A percentile compares a stretch with the other conserved stretches of the same genome.
Conservation (phyloP, 116 monocot species). For the Dioscorea cayenensis region DNA sequence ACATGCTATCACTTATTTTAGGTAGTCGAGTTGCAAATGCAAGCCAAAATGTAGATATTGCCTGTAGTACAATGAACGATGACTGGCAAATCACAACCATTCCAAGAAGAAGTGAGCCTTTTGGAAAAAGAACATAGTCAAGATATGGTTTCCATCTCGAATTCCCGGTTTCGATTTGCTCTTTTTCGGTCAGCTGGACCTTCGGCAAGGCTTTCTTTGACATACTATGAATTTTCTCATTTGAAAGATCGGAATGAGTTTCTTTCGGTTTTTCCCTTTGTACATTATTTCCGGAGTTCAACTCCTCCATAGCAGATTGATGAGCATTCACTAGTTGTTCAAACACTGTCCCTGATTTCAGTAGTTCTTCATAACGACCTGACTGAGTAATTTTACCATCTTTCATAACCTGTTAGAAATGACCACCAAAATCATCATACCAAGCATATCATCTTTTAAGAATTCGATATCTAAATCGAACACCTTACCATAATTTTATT, state of each 20-base stretch:
- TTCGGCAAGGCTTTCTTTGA: no score
- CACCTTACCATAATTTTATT: neutral
- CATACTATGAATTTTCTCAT: no score
- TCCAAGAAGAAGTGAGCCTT: slow-evolving; percentile 21
- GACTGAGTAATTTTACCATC: slow-evolving; percentile 25
- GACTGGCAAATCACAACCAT: slow-evolving; percentile 17
- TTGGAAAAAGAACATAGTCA: slow-evolving; percentile 26
- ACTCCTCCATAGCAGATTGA: neutral
- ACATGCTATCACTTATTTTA: slow-evolving; percentile 9
- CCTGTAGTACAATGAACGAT: slow-evolving; percentile 25
- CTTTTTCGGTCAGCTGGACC: no score
- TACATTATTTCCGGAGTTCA: no score
- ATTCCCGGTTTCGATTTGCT: slow-evolving; percentile 6
- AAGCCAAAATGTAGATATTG: slow-evolving; percentile 36
- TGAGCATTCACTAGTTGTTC: slow-evolving; percentile 46
- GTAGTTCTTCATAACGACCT: slow-evolving; percentile 36
- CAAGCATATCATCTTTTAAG: no score
- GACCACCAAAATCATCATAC: no score
- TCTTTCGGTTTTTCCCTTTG: neutral
- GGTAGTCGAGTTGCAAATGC: slow-evolving; percentile 21
- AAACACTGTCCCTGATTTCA: slow-evolving; percentile 36
- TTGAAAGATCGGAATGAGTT: no score
- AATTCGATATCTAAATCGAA: no score
- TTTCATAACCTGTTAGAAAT: slow-evolving; percentile 33
- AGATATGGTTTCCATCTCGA: slow-evolving; percentile 40